Percentiles rank a stretch among this genome's conserved stretches.
phyloP scores from a whole-genome alignment of 2,329 filamentous ascomycete species.

The Meredithiella fracta region DNA sequence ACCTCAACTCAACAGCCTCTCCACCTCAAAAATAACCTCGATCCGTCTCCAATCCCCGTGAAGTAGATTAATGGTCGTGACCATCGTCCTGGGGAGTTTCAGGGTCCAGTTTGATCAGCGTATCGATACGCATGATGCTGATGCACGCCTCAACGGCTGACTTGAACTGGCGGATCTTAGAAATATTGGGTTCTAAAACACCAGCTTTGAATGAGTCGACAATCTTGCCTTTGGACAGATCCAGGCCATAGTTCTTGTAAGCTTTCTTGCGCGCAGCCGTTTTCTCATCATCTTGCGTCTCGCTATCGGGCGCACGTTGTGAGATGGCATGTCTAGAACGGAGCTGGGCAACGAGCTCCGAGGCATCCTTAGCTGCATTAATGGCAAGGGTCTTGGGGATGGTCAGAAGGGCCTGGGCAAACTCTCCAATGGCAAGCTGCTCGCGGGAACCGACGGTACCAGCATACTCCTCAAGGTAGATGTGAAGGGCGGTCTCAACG shows the following conservation, averaged over 20 bases:
- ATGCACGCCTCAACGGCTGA: slow-evolving; percentile 97
- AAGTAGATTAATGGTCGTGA: slow-evolving; percentile 53
- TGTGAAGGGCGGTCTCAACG: slow-evolving; percentile 96
- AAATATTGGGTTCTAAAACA: slow-evolving; percentile 91
- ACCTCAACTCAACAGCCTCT: background rate
- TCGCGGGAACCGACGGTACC: slow-evolving; percentile 93
- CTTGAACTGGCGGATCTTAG: slow-evolving; percentile 96
- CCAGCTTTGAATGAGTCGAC: slow-evolving; percentile 88
- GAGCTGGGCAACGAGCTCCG: slow-evolving; percentile 87
- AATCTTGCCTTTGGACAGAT: slow-evolving; percentile 76
- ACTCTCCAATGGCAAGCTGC: slow-evolving; percentile 94
- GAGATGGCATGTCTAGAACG: slow-evolving; percentile 87
- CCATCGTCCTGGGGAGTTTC: slow-evolving; percentile 67
- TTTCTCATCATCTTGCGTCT: slow-evolving; percentile 73
- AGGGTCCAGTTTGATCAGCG: slow-evolving; percentile 92
- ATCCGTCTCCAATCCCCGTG: background rate
- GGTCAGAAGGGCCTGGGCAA: slow-evolving; percentile 81
- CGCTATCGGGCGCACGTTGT: slow-evolving; percentile 78
- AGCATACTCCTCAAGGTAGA: slow-evolving; percentile 97
- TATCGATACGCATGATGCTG: slow-evolving; percentile 98
- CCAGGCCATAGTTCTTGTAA: slow-evolving; percentile 97
- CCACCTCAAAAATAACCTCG: background rate
- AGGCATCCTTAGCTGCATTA: slow-evolving; percentile 92
- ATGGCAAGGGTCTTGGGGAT: slow-evolving; percentile 94
- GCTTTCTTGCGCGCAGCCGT: slow-evolving; percentile 82